Evolutionary conservation across 2,329 filamentous ascomycete species (phyloP).

Genomic region (Alternaria ethzedia): DNA sequence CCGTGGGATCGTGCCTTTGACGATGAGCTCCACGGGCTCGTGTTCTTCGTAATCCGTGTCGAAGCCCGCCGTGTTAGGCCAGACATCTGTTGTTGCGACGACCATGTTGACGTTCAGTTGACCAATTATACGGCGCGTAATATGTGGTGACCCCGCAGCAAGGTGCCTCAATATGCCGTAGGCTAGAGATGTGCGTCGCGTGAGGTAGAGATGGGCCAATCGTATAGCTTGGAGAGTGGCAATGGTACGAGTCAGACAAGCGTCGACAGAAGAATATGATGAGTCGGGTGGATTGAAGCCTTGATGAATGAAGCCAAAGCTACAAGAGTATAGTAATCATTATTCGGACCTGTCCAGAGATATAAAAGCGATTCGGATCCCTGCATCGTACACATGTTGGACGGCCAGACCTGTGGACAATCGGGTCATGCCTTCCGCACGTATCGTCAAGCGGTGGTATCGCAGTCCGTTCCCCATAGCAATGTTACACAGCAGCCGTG

Average conservation of each 20-base stretch:
- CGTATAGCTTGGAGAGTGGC: neutral
- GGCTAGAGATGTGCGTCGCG: neutral
- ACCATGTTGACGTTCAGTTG: neutral
- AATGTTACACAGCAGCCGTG: neutral
- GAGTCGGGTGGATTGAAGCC: neutral
- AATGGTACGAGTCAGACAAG: neutral
- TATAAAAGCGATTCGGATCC: neutral
- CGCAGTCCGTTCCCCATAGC: neutral
- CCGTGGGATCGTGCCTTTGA: conserved; percentile 71
- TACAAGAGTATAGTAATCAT: neutral
- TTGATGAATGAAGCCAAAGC: neutral
- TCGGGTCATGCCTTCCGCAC: neutral
- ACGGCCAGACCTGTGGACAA: neutral
- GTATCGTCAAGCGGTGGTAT: neutral
- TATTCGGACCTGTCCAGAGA: neutral
- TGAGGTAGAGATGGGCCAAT: neutral
- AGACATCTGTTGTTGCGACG: conserved; percentile 25
- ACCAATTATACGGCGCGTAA: neutral
- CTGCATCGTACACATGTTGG: neutral
- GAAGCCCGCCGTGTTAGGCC: conserved; percentile 56
- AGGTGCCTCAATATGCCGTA: neutral
- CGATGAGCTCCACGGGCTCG: conserved; percentile 66
- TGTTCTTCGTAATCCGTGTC: conserved; percentile 70
- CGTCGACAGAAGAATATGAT: neutral
- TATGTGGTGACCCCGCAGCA: neutral